Conservation (phyloP, 805 yeast species). For the Candida insectorum region DNA sequence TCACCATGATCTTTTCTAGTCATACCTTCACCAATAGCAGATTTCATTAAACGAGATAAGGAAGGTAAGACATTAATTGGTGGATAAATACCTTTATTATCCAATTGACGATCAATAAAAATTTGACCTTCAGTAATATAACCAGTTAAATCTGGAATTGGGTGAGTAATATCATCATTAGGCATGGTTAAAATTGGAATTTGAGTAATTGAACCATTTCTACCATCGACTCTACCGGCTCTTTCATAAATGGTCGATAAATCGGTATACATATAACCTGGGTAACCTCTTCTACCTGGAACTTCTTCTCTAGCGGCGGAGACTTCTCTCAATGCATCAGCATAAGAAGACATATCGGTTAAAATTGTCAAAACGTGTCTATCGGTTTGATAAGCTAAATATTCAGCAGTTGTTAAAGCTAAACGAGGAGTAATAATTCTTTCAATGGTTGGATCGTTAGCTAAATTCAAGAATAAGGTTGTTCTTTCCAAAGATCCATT, state of each 20-base stretch:
- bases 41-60: conserved; percentile 95
- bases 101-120: conserved; percentile 91
- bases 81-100: conserved; percentile 96
- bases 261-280: conserved; percentile 99
- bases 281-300: conserved; percentile 99
- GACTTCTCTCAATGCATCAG: conserved; percentile 99
- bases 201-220: conserved; percentile 99
- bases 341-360: conserved; percentile 99
- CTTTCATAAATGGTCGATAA: conserved; percentile 98
- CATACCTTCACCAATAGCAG: conserved; percentile 99
- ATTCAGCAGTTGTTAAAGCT: conserved; percentile 98
- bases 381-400: conserved; percentile 97
- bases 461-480: conserved; percentile 91
- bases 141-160: conserved; percentile 99
- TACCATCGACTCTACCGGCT: conserved; percentile 99
- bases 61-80: conserved; percentile 98
- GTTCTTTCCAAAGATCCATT: conserved; percentile 98
- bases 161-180: conserved; percentile 99
- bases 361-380: conserved; percentile 97
- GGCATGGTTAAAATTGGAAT: conserved; percentile 99
- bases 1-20: conserved; percentile 99
- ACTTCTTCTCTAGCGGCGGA: conserved; percentile 99
- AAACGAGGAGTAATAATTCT: conserved; percentile 98
- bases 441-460: conserved; percentile 99
- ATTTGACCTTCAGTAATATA: conserved; percentile 99